Evolutionary conservation across 768 basidiomycete genomes (phyloP), one percentile per base, ranked within the genome.

Genomic region (Tylopilus vinaceipallidus): DNA sequence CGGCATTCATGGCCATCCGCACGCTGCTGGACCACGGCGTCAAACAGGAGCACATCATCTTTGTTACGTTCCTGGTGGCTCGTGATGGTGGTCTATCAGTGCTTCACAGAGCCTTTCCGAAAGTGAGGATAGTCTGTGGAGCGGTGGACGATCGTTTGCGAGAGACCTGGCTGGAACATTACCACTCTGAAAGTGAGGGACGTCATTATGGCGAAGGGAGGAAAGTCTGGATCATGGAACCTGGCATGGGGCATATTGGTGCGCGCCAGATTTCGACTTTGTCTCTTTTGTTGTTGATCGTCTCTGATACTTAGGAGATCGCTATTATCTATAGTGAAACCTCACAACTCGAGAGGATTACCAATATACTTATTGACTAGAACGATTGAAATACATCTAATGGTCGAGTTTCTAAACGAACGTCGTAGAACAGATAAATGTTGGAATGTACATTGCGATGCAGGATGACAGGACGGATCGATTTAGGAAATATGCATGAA

Each of bases 1-100:
- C 91, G 4, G 86, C 86, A 17, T 89, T 98, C 67, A 98, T 98
- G 95, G 87, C 94, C 0, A 90, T 99, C 53, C 87, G 95, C 24
- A 81, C 95, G 11, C 73, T 98, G 10, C 77, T 98, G 16, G 95
- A 99, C 64, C 95, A 99, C 57, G 93, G 95, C 12, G 84, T 95
- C 16, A 79, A 67, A 47, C 81, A 93, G 66, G 82, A 87, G 52
- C 83, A 81, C 59, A 95, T 97, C 56, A 82, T 97, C 49, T 95
- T 95, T 61, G 81, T 94, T 13, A 86, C 92, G 0, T 92, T 95
- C 71, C 76, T 98, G 9, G 86, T 95, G 41, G 87, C 93, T 7
- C 78, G 82, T n/a, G 77, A 73, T 14, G 93, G 94, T 16, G 90
- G 93, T 11, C 65, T 97, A 17, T 78, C 80, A 3, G 81, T 89